Conservation (phyloP, 768 basidiomycete species). For the Tricholoma hemisulphureum region DNA sequence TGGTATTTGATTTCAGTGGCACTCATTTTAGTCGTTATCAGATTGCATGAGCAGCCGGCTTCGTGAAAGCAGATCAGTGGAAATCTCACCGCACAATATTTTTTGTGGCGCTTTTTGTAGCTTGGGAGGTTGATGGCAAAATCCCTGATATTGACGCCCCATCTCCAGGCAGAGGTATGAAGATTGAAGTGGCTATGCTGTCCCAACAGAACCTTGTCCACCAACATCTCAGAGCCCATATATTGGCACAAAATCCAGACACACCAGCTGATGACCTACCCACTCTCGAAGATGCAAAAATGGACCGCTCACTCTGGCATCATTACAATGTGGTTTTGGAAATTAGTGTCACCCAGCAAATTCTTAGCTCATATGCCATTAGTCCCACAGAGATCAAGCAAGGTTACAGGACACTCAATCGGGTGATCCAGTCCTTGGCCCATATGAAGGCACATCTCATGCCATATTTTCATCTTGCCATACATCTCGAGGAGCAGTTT, state of each 20-base stretch:
- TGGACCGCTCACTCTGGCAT: not conserved
- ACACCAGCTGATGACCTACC: not conserved
- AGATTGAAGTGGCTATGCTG: no score
- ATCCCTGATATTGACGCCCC: no score
- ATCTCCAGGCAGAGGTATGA: no score
- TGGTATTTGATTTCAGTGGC: no score
- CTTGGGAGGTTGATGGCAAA: no score
- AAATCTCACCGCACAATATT: not conserved
- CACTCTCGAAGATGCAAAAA: not conserved
- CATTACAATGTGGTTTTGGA: not conserved
- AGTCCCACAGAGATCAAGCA: not conserved
- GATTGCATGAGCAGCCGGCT: not conserved
- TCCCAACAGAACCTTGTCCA: no score
- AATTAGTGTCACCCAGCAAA: not conserved
- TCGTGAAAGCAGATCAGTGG: not conserved
- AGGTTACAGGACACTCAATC: not conserved
- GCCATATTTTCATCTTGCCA: not conserved
- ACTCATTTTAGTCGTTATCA: not conserved
- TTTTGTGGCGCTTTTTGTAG: not conserved
- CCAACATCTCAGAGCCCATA: no score
- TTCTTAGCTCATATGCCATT: not conserved
- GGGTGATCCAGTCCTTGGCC: not conserved
- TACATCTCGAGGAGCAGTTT: not conserved
- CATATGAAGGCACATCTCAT: not conserved
- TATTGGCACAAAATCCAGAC: not conserved